Base-by-base conservation (phyloP, 1,139 yeast species). In the Sugiyamaella xylanicola region DNA sequence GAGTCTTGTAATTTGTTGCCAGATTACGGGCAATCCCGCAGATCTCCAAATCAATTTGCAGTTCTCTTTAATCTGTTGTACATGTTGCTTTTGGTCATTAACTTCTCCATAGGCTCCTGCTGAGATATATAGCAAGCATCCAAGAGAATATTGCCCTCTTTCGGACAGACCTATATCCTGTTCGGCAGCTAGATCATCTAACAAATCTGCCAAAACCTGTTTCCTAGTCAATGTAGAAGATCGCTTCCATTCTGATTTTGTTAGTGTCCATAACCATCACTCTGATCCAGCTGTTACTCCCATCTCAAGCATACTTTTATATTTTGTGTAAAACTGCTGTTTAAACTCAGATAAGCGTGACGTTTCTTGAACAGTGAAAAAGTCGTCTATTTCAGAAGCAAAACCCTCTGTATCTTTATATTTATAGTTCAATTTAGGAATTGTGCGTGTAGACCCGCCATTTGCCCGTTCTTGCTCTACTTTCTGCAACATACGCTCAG, bases 91-190 rank as follows among this genome's bases (percentile, higher is more conserved):
- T 41, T 68, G 68, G 2, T 71, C 62, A 1, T 62, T 48, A 13
- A 71, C 63, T 4, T 65, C 66, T 0, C 67, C 74, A 62, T 70
- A 81, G 21, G 72, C 67, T 0, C 87, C 87, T 48, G 65, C 62
- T 0, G 77, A 61, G 54, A 71, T 77, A 63, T 80, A 81, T 2
- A 65, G 46, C 9, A 74, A 48, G 32, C 65, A 44, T 15, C 21
- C 27, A 5, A 48, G 36, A n/a, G 27, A 27, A n/a, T n/a, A 7
- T 16, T 11, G 25, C 17, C 48, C 47, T 21, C 20, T 19, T 15
- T 32, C 21, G 3, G 48, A 49, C 5, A 39, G 40, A 1, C 27
- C 48, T 16, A 13, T 7, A 5, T 27, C 53, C 43, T 55, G 11
- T 40, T 51, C 29, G n/a, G 16, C 53, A 21, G 22, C 49, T 32